These are phyloP conservation scores for Boletellus deceptivus DNA, from an alignment of 1,284 basidiomycete species.

Conservation along the genomic window DNA sequence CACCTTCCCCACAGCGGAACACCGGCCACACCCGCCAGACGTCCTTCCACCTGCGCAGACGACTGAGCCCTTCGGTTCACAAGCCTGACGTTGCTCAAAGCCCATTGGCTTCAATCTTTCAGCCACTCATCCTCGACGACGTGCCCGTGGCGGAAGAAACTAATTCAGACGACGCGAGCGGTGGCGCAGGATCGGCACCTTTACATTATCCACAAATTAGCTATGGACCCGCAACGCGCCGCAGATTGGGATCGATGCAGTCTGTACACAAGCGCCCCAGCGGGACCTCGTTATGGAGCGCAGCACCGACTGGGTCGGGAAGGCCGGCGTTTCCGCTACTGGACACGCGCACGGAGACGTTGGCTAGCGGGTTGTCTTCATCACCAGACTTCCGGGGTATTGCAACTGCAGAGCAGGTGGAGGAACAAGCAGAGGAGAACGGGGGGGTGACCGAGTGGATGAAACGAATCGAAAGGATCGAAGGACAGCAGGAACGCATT, in stretches of 20 bases:
- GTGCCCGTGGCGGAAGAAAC: conserved; percentile 36
- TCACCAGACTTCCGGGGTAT: conserved; percentile 34
- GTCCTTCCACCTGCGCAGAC: conserved; percentile 38
- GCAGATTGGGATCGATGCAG: conserved; percentile 52
- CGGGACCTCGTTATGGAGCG: conserved; percentile 10
- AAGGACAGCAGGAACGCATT: conserved; percentile 61
- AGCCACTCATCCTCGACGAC: conserved; percentile 59
- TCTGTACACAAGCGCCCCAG: conserved; percentile 18
- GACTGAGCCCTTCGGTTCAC: conserved; percentile 47
- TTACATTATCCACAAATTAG: conserved; percentile 32
- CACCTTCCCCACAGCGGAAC: conserved; percentile 12
- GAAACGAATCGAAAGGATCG: conserved; percentile 54
- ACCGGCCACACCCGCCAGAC: conserved; percentile 15
- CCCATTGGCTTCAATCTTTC: conserved; percentile 72
- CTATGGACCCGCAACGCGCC: conserved; percentile 59
- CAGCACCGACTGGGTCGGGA: conserved; percentile 4
- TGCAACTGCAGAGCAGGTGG: conserved; percentile 43
- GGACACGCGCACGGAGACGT: conserved; percentile 23
- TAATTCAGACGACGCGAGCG: conserved; percentile 12
- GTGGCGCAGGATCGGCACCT: conserved; percentile 8
- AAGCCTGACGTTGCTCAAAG: conserved; percentile 43
- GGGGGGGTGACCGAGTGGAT: conserved; percentile 33
- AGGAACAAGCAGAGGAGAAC: conserved; percentile 34
- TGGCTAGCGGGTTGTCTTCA: conserved; percentile 28
- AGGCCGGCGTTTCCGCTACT: conserved; percentile 26